phyloP scores from a whole-genome alignment of 2,329 filamentous ascomycete genomes.

The Pseudophaeomoniella oleicola region DNA sequence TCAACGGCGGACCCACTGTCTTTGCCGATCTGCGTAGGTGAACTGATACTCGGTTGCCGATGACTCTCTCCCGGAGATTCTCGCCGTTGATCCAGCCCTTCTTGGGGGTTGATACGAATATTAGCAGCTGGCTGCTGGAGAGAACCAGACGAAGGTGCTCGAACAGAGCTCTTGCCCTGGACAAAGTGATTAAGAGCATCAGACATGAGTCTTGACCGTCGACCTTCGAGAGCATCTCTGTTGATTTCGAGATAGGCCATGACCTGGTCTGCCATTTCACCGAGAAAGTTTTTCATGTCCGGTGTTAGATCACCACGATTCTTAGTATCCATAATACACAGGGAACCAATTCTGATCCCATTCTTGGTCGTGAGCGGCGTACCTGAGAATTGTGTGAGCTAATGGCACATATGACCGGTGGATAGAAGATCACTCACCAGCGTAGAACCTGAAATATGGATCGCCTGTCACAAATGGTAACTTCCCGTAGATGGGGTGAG shows the following conservation, averaged over 20 bases:
- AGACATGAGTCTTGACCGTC: constrained; percentile 10
- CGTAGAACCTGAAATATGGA: constrained; percentile 17
- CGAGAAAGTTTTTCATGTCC: constrained; percentile 13
- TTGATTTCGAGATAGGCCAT: constrained; percentile 17
- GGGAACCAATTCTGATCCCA: constrained; percentile 17
- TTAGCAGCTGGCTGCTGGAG: not conserved
- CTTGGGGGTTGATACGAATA: not conserved
- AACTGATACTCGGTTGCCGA: not conserved
- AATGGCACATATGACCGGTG: too few species aligned
- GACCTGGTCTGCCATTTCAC: constrained; percentile 13
- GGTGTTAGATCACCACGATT: constrained; percentile 7
- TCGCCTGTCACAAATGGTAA: constrained; percentile 15
- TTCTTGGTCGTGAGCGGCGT: constrained; percentile 16
- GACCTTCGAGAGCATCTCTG: constrained; percentile 12
- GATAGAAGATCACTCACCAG: too few species aligned
- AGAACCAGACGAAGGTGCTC: constrained; percentile 11
- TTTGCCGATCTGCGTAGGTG: constrained; percentile 8
- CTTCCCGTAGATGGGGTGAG: constrained; percentile 16
- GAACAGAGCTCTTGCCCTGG: constrained; percentile 12
- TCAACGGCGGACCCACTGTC: constrained; percentile 19
- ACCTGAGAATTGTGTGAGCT: too few species aligned
- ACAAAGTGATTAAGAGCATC: constrained; percentile 15
- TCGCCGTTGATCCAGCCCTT: too few species aligned
- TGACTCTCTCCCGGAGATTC: too few species aligned
- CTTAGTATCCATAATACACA: constrained; percentile 15